Evolutionary conservation across 2,329 filamentous ascomycete species (phyloP).

Genomic region (Pestalotiopsis sp.): DNA sequence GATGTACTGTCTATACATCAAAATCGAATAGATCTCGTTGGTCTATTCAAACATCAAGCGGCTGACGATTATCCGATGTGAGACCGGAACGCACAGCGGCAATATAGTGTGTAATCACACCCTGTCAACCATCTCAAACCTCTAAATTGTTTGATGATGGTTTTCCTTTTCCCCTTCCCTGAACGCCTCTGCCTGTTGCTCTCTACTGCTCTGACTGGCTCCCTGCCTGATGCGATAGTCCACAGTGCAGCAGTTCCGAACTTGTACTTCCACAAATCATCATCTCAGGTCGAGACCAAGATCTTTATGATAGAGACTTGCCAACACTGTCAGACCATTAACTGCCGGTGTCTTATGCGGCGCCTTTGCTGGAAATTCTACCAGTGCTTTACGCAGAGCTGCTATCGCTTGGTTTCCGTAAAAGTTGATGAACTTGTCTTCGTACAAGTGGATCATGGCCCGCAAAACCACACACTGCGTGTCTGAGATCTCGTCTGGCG

Average conservation of each 20-base stretch:
- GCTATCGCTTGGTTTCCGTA: conserved; percentile 78
- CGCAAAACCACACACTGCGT: conserved; percentile 73
- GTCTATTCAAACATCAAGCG: not conserved
- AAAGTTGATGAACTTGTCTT: conserved; percentile 74
- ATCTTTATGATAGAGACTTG: conserved; percentile 51
- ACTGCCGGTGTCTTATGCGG: conserved; percentile 48
- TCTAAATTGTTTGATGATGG: not conserved
- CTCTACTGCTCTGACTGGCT: not conserved
- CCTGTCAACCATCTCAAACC: not conserved
- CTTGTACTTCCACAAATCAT: not conserved
- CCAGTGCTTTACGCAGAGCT: conserved; percentile 66
- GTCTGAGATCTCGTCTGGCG: conserved; percentile 64
- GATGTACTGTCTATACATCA: not conserved
- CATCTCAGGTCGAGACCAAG: conserved; percentile 45
- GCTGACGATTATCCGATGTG: not conserved
- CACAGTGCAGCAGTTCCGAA: not conserved
- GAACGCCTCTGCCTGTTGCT: not conserved
- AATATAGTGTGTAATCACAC: not conserved
- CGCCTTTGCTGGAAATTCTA: conserved; percentile 69
- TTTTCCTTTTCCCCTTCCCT: not conserved
- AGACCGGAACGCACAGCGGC: not conserved
- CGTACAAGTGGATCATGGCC: conserved; percentile 71
- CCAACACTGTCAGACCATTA: conserved; percentile 52
- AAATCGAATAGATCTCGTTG: not conserved
- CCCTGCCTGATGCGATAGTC: not conserved